Conservation (phyloP, 1,139 yeast genomes). For the Pichia inconspicua region DNA sequence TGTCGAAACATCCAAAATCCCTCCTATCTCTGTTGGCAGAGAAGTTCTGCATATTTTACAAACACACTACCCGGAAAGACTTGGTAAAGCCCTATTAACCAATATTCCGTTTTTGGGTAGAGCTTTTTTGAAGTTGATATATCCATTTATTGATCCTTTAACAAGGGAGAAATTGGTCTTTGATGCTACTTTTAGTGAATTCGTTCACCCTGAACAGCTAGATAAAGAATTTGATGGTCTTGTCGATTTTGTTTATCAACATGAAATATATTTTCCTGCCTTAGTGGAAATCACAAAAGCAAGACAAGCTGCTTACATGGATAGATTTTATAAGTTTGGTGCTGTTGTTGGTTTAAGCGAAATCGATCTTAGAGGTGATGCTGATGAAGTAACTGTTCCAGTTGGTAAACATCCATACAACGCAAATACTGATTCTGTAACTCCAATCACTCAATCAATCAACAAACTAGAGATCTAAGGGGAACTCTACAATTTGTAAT, state of each 20-base stretch:
- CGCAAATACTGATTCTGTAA: not conserved
- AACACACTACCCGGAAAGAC: constrained; percentile 92
- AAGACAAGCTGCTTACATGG: constrained; percentile 37
- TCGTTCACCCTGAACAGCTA: constrained; percentile 72
- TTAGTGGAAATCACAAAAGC: constrained; percentile 38
- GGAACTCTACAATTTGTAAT: too few species aligned
- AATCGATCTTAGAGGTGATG: constrained; percentile 59
- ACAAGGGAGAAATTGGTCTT: constrained; percentile 88
- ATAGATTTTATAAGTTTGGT: constrained; percentile 43
- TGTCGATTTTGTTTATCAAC: constrained; percentile 60
- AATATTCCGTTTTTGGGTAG: constrained; percentile 92
- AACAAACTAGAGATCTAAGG: constrained; percentile 1
- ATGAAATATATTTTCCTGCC: constrained; percentile 44
- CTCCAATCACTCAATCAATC: constrained; percentile 1
- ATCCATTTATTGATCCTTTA: constrained; percentile 91
- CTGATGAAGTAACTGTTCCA: constrained; percentile 39
- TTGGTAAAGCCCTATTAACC: constrained; percentile 83
- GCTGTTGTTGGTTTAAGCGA: constrained; percentile 52
- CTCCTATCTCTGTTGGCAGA: constrained; percentile 72
- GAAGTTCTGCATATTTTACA: constrained; percentile 83
- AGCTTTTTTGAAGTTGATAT: constrained; percentile 80
- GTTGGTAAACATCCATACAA: constrained; percentile 26
- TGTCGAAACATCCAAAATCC: constrained; percentile 58
- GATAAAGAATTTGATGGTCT: constrained; percentile 80
- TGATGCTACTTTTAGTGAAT: constrained; percentile 79